These are phyloP conservation scores for Stropharia rugosoannulata DNA, from an alignment of 768 basidiomycete genomes.

Conservation along the genomic window DNA sequence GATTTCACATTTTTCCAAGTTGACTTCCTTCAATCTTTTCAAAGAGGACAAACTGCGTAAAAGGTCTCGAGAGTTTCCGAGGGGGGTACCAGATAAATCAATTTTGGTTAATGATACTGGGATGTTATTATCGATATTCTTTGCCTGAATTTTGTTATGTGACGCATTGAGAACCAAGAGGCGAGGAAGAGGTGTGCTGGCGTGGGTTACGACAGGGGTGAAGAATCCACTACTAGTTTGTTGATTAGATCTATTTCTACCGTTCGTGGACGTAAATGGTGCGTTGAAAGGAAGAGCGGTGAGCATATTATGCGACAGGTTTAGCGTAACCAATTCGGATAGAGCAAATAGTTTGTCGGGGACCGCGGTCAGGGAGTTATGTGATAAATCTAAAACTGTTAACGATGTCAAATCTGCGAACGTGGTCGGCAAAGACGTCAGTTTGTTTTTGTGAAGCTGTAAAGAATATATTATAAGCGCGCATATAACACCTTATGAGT, in stretches of 20 bases:
- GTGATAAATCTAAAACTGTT: constrained; percentile 69
- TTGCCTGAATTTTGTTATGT: constrained; percentile 61
- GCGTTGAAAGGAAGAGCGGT: constrained; percentile 59
- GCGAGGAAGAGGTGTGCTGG: constrained; percentile 63
- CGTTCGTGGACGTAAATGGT: constrained; percentile 42
- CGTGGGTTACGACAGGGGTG: constrained; percentile 57
- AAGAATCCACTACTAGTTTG: constrained; percentile 58
- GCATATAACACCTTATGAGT: not conserved
- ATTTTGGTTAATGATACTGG: constrained; percentile 58
- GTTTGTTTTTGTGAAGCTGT: constrained; percentile 76
- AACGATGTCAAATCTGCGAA: constrained; percentile 70
- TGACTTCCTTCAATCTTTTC: constrained; percentile 54
- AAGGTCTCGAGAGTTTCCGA: constrained; percentile 44
- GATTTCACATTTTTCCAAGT: constrained; percentile 55
- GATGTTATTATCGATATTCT: constrained; percentile 50
- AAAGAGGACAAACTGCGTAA: constrained; percentile 48
- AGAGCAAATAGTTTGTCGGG: constrained; percentile 68
- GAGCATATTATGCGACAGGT: constrained; percentile 71
- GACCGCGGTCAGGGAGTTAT: constrained; percentile 63
- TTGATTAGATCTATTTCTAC: constrained; percentile 24
- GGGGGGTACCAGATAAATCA: constrained; percentile 67
- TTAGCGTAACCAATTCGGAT: constrained; percentile 62
- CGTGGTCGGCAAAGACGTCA: constrained; percentile 58
- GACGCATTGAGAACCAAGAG: constrained; percentile 66
- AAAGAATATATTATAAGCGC: constrained; percentile 2